These are phyloP conservation scores for Cordyceps pruinosa DNA, from an alignment of 2,329 filamentous ascomycete species.

Conservation along the genomic window DNA sequence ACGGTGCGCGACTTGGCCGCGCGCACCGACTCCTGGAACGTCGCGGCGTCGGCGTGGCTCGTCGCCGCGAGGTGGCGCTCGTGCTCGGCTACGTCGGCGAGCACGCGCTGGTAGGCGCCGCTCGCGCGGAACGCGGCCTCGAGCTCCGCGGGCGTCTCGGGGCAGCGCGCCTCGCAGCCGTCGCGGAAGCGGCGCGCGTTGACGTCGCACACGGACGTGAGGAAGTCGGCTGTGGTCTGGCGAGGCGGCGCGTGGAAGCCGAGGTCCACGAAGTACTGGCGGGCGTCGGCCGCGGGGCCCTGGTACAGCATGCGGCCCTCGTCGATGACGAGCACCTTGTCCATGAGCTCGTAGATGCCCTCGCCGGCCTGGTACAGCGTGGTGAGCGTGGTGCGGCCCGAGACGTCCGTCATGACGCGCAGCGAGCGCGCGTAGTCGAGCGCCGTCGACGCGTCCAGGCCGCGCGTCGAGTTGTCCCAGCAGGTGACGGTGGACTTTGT, in stretches of 20 bases:
- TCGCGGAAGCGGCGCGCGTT: constrained; percentile 60
- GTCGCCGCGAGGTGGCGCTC: constrained; percentile 41
- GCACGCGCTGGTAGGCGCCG: constrained; percentile 49
- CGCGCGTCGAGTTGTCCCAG: constrained; percentile 76
- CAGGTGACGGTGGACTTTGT: constrained; percentile 67
- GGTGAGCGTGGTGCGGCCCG: constrained; percentile 47
- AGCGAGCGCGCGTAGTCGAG: constrained; percentile 68
- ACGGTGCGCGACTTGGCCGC: constrained; percentile 65
- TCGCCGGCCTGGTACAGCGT: constrained; percentile 39
- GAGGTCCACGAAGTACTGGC: constrained; percentile 61
- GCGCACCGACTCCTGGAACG: constrained; percentile 60
- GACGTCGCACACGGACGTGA: constrained; percentile 71
- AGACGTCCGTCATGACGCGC: constrained; percentile 68
- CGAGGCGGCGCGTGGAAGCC: constrained; percentile 67
- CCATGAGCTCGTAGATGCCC: constrained; percentile 50
- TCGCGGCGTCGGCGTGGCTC: constrained; percentile 52
- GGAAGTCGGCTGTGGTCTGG: constrained; percentile 67
- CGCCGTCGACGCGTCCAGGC: constrained; percentile 73
- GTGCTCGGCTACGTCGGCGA: constrained; percentile 50
- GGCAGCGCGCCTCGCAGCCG: constrained; percentile 56
- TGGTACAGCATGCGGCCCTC: constrained; percentile 63
- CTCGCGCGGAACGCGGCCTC: constrained; percentile 59
- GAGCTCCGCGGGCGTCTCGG: constrained; percentile 62
- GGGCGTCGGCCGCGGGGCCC: constrained; percentile 56
- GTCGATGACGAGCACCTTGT: constrained; percentile 75